Percentiles rank a stretch among this genome's conserved stretches.
Conservation (phyloP, 176 grass and related monocot species). For the Metroxylon sagu region DNA sequence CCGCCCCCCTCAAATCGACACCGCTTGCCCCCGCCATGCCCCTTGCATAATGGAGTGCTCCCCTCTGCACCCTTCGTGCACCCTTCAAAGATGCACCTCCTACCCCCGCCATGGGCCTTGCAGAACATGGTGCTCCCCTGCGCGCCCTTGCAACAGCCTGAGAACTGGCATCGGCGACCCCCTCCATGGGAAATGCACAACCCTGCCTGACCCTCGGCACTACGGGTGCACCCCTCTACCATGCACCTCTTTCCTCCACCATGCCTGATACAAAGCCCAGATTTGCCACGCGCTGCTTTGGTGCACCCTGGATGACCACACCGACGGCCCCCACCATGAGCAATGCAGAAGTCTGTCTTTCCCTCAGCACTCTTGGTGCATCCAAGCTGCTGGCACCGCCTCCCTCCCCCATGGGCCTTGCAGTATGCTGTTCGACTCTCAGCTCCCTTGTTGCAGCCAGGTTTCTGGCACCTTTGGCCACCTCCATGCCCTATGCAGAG, state of each 20-base stretch:
- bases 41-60: constrained; percentile 68
- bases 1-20: constrained; percentile 54
- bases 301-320: constrained; percentile 38
- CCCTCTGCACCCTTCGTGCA: constrained; percentile 62
- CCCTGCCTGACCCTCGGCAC: constrained; percentile 56
- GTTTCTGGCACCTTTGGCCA: constrained; percentile 65
- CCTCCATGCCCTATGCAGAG: constrained; percentile 72
- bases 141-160: constrained; percentile 60
- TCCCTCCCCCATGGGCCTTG: constrained; percentile 72
- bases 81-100: constrained; percentile 56
- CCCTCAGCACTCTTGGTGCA: constrained; percentile 80
- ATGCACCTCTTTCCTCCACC: constrained; percentile 68
- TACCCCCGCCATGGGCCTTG: constrained; percentile 68
- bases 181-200: constrained; percentile 78
- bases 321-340: constrained; percentile 59
- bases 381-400: constrained; percentile 50
- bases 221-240: constrained; percentile 39
- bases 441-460: constrained; percentile 65
- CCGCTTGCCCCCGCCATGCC: constrained; percentile 69
- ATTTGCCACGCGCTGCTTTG: constrained; percentile 64
- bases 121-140: constrained; percentile 70
- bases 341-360: constrained; percentile 73
- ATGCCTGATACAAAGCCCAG: constrained; percentile 68
- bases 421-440: constrained; percentile 60
- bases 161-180: constrained; percentile 54